Base-by-base conservation (phyloP, 352 stramenopile species). In the Pythium brachiatum region DNA sequence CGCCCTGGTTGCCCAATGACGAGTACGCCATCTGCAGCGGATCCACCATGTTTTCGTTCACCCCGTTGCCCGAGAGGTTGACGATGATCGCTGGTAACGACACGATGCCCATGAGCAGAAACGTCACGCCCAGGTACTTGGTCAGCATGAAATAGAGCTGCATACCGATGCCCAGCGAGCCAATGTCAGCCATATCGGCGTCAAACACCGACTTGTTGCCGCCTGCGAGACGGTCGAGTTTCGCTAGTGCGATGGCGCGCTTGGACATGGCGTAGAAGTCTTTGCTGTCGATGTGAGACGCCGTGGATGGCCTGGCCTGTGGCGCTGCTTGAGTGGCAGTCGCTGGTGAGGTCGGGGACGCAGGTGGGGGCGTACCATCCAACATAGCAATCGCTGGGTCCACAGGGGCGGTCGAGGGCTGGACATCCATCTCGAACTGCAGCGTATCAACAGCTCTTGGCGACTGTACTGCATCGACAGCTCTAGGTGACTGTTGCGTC, bases 61-160 rank as follows among this genome's bases (percentile, higher is more conserved):
- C 62, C 0, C 86, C 86, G 41, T 94, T 54, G 18, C 83, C 86
- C 8, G 63, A 83, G 29, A 82, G 76, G 55, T 93, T 88, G 8
- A 91, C 61, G 0, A 81, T 62, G 44, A 95, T 90, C 2, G 67
- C 64, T 1, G 83, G 86, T 16, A 92, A 57, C 16, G 86, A 72
- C 6, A 90, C 50, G 34, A 90, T 58, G 15, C 83, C 83, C 81
- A 94, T 92, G 43, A 73, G n/a, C 7, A 91, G 48, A 53, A 95
- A 92, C 6, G 70, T 66, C 20, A 84, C 65, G 29, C 69, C 68
- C 56, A 90, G 52, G 53, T 91, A 89, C 75, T 93, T 90, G 43
- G 82, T 88, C 29, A 95, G 62, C 70, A 94, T 83, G 38, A 95
- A 95, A 48, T 94, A 95, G 5, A 95, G 72, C 71, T 90, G 77